Conservation (phyloP, 306 rosid genomes). For the Echinosophora koreensis region DNA sequence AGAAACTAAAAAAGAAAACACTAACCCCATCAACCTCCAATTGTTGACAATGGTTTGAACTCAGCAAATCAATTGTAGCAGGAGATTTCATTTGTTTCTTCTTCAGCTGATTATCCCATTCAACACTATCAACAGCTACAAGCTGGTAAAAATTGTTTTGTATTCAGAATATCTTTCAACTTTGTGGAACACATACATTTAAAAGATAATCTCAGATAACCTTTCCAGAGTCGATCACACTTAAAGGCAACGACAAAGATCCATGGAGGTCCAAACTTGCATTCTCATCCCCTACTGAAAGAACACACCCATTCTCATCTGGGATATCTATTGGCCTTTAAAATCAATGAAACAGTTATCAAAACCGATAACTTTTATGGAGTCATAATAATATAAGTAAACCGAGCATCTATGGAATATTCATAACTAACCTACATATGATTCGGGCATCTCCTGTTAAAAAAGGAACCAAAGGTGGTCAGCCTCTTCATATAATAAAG, state of each 20-base stretch:
- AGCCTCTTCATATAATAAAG: slow-evolving; percentile 20
- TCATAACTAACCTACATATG: slow-evolving; percentile 63
- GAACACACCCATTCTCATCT: slow-evolving; percentile 53
- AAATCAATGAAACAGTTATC: slow-evolving; percentile 24
- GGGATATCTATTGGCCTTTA: slow-evolving; percentile 60
- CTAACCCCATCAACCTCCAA: slow-evolving; percentile 59
- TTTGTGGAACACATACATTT: neutral
- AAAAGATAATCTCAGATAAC: slow-evolving; percentile 45
- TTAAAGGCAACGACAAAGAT: slow-evolving; percentile 63
- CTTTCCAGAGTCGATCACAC: slow-evolving; percentile 64
- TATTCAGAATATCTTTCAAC: slow-evolving; percentile 9
- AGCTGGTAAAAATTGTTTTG: slow-evolving; percentile 52
- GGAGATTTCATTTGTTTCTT: slow-evolving; percentile 58
- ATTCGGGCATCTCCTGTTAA: slow-evolving; percentile 64
- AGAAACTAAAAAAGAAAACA: neutral
- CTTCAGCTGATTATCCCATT: slow-evolving; percentile 57
- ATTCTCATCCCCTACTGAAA: slow-evolving; percentile 43
- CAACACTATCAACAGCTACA: slow-evolving; percentile 48
- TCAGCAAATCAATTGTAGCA: slow-evolving; percentile 47
- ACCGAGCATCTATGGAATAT: neutral
- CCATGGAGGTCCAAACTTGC: slow-evolving; percentile 52
- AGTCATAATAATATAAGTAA: neutral
- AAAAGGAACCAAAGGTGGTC: slow-evolving; percentile 28
- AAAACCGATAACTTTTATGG: neutral
- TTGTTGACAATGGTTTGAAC: slow-evolving; percentile 46